Conservation (phyloP, 2,329 filamentous ascomycete genomes). For the Diaporthe velutina region DNA sequence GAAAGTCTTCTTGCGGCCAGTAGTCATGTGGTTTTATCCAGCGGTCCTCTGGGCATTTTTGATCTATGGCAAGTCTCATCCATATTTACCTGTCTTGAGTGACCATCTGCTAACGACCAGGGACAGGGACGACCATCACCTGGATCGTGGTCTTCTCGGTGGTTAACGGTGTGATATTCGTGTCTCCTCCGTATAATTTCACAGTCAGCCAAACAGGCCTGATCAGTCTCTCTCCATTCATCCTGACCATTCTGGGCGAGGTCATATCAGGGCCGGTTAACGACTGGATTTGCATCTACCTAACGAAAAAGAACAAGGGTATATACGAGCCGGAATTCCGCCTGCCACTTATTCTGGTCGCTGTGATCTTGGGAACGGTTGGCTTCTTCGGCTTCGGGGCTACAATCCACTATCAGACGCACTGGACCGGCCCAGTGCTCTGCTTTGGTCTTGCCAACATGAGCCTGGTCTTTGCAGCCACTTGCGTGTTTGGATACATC, state of each 20-base stretch:
- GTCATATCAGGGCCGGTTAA: constrained; percentile 59
- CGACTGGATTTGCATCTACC: constrained; percentile 58
- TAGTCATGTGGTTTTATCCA: constrained; percentile 64
- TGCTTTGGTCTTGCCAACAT: constrained; percentile 64
- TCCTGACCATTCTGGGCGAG: constrained; percentile 60
- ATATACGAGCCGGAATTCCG: constrained; percentile 68
- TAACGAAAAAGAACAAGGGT: constrained; percentile 63
- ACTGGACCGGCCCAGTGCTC: constrained; percentile 61
- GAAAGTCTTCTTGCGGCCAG: constrained; percentile 57
- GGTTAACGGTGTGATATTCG: constrained; percentile 63
- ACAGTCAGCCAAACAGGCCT: constrained; percentile 61
- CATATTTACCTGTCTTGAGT: constrained; percentile 49
- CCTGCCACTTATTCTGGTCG: constrained; percentile 56
- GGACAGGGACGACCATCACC: constrained; percentile 43
- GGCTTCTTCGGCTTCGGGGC: constrained; percentile 63
- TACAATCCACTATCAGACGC: constrained; percentile 58
- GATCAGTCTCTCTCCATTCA: constrained; percentile 63
- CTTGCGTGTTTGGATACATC: constrained; percentile 64
- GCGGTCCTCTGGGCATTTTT: constrained; percentile 64
- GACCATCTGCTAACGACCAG: not conserved
- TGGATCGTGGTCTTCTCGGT: constrained; percentile 58
- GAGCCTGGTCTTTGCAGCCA: constrained; percentile 59
- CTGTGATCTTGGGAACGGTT: constrained; percentile 55
- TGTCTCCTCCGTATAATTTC: constrained; percentile 64
- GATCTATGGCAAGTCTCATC: constrained; percentile 56